phyloP scores from a whole-genome alignment of 2,329 filamentous ascomycete species.

The Monosporascus ibericus region DNA sequence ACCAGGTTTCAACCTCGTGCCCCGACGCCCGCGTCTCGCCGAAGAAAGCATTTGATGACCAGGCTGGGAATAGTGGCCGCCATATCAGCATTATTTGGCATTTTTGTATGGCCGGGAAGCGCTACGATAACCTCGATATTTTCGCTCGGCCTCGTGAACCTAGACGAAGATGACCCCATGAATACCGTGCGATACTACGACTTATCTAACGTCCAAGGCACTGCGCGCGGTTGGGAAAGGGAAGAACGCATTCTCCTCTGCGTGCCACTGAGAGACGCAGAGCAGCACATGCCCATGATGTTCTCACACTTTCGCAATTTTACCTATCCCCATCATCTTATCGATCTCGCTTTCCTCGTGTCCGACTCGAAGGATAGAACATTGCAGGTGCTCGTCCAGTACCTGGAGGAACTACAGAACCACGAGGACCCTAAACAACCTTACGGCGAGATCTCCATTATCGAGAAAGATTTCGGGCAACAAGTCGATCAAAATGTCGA shows the following conservation, averaged over 20 bases:
- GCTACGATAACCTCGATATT: conserved; percentile 54
- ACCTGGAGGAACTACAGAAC: conserved; percentile 73
- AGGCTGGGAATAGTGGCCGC: conserved; percentile 57
- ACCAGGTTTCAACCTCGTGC: conserved; percentile 78
- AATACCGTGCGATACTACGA: conserved; percentile 98
- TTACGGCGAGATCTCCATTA: conserved; percentile 94
- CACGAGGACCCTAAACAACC: conserved; percentile 72
- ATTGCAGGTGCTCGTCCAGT: conserved; percentile 65
- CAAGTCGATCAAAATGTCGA: conserved; percentile 97
- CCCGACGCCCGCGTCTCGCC: conserved; percentile 62
- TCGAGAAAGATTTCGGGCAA: conserved; percentile 98
- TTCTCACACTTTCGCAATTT: conserved; percentile 96
- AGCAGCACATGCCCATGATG: conserved; percentile 92
- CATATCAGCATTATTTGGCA: conserved; percentile 57
- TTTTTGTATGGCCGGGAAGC: conserved; percentile 69
- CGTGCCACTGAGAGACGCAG: conserved; percentile 87
- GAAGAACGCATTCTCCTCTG: conserved; percentile 94
- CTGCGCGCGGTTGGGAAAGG: conserved; percentile 88
- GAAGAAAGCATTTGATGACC: conserved; percentile 66
- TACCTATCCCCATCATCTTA: conserved; percentile 93
- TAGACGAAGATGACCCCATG: conserved; percentile 66
- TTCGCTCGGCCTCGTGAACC: conserved; percentile 65
- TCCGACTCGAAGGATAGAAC: conserved; percentile 96
- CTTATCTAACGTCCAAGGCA: conserved; percentile 83
- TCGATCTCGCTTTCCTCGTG: conserved; percentile 93